phyloP scores from a whole-genome alignment of 1,284 basidiomycete genomes.

The Melampsora occidentalis region DNA sequence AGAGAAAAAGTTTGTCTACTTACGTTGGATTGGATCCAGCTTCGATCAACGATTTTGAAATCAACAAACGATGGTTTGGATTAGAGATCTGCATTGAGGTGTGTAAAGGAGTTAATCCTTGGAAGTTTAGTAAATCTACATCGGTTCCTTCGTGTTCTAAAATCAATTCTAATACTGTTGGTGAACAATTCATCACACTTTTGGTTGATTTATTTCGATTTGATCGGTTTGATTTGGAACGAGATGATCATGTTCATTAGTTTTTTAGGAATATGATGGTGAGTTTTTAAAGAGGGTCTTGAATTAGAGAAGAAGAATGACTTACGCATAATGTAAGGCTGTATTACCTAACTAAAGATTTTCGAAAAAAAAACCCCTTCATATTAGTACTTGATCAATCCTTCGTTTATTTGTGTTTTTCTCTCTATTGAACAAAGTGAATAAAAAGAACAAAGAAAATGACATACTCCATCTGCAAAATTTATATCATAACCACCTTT shows the following conservation, averaged over 20 bases:
- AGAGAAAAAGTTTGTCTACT: too few species aligned
- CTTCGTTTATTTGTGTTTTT: too few species aligned
- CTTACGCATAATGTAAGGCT: constrained; percentile 41
- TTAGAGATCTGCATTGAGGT: constrained; percentile 13
- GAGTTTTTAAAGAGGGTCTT: background rate
- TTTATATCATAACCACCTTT: constrained; percentile 28
- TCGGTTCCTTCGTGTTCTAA: constrained; percentile 38
- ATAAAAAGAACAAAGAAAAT: background rate
- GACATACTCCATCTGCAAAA: constrained; percentile 23
- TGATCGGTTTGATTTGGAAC: background rate
- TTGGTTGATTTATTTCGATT: constrained; percentile 4
- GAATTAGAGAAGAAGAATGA: background rate
- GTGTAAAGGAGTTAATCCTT: constrained; percentile 30
- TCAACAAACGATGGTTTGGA: background rate
- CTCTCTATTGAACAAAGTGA: too few species aligned
- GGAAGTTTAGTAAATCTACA: constrained; percentile 32
- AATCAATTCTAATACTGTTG: constrained; percentile 34
- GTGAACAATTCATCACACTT: constrained; percentile 20
- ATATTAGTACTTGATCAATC: too few species aligned
- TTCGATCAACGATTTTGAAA: too few species aligned
- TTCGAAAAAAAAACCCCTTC: background rate
- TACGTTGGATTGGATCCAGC: too few species aligned
- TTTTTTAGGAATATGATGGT: too few species aligned
- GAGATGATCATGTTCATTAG: too few species aligned
- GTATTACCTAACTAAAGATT: constrained; percentile 38